Conservation (phyloP, 805 yeast genomes). For the Ogataea nakhonphanomensis region DNA sequence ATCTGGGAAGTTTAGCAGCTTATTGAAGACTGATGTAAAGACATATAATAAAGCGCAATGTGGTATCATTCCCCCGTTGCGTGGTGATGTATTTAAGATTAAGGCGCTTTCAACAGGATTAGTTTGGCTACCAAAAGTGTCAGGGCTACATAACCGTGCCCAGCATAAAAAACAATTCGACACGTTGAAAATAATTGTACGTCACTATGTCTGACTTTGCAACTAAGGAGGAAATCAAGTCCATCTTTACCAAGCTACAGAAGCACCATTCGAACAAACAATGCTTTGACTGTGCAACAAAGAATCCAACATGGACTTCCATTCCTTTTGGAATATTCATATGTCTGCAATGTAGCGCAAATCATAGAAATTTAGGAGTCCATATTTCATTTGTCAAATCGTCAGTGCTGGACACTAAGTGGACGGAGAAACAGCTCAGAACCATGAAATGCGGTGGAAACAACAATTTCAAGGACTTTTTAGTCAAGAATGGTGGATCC, state of each 20-base stretch:
- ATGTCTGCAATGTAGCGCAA: slow-evolving; percentile 93
- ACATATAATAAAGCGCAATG: no score
- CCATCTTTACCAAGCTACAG: slow-evolving; percentile 60
- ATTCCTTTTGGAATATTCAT: slow-evolving; percentile 91
- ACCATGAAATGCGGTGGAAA: slow-evolving; percentile 95
- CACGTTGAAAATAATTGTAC: slow-evolving; percentile 12
- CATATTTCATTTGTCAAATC: slow-evolving; percentile 95
- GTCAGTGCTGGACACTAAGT: slow-evolving; percentile 77
- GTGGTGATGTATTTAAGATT: no score
- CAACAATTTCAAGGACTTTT: slow-evolving; percentile 77
- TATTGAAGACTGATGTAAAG: no score
- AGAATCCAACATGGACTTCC: slow-evolving; percentile 98
- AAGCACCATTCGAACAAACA: slow-evolving; percentile 68
- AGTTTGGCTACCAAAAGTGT: background rate
- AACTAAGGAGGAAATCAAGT: slow-evolving; percentile 63
- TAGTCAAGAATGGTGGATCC: slow-evolving; percentile 81
- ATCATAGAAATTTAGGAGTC: slow-evolving; percentile 93
- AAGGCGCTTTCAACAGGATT: no score
- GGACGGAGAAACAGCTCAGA: slow-evolving; percentile 89
- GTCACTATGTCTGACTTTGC: slow-evolving; percentile 39
- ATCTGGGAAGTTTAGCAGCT: no score
- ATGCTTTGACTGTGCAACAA: slow-evolving; percentile 92
- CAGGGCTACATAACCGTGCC: slow-evolving; percentile 13
- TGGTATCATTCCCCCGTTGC: no score
- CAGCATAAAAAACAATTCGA: slow-evolving; percentile 6